phyloP scores from a whole-genome alignment of 257 asterid species.

The Lycium barbarum region DNA sequence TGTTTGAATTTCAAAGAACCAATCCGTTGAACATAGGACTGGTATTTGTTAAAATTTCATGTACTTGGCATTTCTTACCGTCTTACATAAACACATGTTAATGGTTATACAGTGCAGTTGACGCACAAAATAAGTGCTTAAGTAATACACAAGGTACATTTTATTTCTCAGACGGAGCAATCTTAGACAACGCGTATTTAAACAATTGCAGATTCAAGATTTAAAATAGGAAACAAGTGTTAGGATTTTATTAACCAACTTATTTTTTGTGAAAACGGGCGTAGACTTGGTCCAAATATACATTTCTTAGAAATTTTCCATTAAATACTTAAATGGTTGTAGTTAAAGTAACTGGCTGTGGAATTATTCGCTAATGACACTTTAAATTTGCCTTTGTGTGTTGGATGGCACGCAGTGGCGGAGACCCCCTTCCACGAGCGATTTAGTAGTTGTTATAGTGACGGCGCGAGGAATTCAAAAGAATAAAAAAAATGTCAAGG shows the following conservation, averaged over 20 bases:
- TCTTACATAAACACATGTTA: not conserved
- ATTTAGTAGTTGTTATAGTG: no score
- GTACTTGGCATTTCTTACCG: not conserved
- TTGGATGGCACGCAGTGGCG: no score
- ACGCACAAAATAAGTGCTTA: no score
- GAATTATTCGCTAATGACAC: not conserved
- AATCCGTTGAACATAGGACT: not conserved
- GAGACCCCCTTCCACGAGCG: no score
- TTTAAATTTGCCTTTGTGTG: no score
- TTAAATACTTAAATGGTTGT: not conserved
- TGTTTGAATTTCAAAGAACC: not conserved
- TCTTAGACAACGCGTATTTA: not conserved
- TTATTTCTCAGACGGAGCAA: not conserved
- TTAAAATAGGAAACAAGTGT: not conserved
- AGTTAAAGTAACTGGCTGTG: not conserved
- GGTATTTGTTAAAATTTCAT: not conserved
- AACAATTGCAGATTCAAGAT: not conserved
- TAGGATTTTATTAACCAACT: not conserved
- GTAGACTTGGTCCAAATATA: no score
- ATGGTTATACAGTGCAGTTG: not conserved
- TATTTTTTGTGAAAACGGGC: not conserved
- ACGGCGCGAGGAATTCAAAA: not conserved
- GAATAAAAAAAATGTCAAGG: not conserved
- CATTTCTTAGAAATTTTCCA: not conserved
- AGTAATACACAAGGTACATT: no score